Evolutionary conservation across 192 early-diverging fungal genomes (phyloP).

Genomic region (Geosiphon pyriformis): DNA sequence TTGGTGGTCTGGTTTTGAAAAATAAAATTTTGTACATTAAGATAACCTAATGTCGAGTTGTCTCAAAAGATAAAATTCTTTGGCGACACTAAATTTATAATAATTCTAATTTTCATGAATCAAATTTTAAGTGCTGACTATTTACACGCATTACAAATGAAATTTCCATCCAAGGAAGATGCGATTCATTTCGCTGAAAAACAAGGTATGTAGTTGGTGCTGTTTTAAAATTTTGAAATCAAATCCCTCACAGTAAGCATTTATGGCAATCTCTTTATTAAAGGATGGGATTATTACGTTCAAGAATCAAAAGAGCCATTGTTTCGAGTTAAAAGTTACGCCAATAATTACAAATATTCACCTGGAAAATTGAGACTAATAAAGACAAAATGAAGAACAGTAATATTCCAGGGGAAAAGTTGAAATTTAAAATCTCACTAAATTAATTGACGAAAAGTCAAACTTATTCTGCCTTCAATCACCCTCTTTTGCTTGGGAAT

Average conservation of each 20-base stretch:
- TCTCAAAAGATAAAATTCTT: slow-evolving; percentile 18
- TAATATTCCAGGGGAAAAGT: not conserved
- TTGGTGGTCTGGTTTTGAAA: too few relatives aligned
- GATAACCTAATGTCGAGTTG: too few relatives aligned
- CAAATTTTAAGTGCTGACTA: slow-evolving; percentile 67
- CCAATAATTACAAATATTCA: slow-evolving; percentile 88
- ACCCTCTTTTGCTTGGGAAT: slow-evolving; percentile 14
- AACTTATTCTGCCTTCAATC: slow-evolving; percentile 12
- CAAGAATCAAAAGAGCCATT: slow-evolving; percentile 80
- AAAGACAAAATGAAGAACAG: slow-evolving; percentile 84
- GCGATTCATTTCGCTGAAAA: slow-evolving; percentile 93
- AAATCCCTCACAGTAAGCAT: not conserved
- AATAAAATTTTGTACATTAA: too few relatives aligned
- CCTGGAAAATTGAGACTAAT: slow-evolving; percentile 71
- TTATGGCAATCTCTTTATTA: not conserved
- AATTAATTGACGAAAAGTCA: slow-evolving; percentile 15
- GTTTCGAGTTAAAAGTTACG: slow-evolving; percentile 82
- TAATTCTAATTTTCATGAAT: not conserved
- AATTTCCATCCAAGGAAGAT: slow-evolving; percentile 82
- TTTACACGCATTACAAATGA: slow-evolving; percentile 72
- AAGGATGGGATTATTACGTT: slow-evolving; percentile 83
- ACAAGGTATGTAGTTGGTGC: slow-evolving; percentile 51
- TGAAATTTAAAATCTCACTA: not conserved
- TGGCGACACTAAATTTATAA: not conserved
- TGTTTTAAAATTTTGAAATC: not conserved